Evolutionary conservation across 176 grass and related monocot genomes (phyloP).

Genomic region (Puya raimondii): DNA sequence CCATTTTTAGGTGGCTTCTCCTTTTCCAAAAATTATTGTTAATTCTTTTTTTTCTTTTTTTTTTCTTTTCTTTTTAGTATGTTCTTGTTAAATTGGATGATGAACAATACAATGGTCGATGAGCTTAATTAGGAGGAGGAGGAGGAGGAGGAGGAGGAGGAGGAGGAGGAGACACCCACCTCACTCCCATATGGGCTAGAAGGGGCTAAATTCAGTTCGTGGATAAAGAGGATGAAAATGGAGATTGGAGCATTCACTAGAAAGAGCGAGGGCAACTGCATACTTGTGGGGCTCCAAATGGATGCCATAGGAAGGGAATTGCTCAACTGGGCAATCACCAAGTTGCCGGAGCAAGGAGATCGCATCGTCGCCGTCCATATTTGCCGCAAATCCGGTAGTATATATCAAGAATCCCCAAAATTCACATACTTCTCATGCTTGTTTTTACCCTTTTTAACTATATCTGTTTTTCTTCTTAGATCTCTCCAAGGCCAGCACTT

Average conservation of each 20-base stretch:
- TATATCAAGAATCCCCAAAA: background rate
- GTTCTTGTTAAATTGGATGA: conserved; percentile 13
- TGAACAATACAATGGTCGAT: too few species aligned
- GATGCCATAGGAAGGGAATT: conserved; percentile 71
- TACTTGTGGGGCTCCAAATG: conserved; percentile 79
- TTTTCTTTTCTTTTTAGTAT: conserved; percentile 8
- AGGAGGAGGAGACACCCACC: conserved; percentile 12
- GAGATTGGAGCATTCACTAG: conserved; percentile 16
- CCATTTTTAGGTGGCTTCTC: conserved; percentile 14
- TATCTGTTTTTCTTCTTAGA: conserved; percentile 29
- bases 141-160: too few species aligned
- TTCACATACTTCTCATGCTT: background rate
- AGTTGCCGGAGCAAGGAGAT: conserved; percentile 49
- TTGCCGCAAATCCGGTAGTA: conserved; percentile 81
- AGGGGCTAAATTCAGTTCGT: background rate
- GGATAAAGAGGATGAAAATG: conserved; percentile 16
- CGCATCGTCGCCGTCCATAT: conserved; percentile 77
- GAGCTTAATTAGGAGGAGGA: background rate
- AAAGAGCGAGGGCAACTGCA: conserved; percentile 42
- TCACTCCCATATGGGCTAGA: background rate
- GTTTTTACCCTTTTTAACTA: background rate
- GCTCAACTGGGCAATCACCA: conserved; percentile 55
- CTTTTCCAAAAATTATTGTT: conserved; percentile 5
- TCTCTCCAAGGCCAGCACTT: conserved; percentile 53
- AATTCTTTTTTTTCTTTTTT: conserved; percentile 13